Evolutionary conservation across 768 basidiomycete species (phyloP).

Genomic region (Calocera cornea): DNA sequence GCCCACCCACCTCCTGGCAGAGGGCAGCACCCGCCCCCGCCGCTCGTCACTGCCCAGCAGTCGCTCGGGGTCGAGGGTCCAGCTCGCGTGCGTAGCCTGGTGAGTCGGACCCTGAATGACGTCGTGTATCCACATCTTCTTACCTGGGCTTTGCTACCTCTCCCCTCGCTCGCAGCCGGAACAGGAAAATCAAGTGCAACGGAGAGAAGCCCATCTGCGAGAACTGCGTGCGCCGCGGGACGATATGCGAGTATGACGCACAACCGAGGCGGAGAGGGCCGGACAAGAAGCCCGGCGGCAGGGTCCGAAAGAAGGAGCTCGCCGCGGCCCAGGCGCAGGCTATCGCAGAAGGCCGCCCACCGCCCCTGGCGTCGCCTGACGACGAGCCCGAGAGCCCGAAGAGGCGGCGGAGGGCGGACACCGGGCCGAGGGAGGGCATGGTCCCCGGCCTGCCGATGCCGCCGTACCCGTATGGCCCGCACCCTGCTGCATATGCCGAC

Average conservation of each 20-base stretch:
- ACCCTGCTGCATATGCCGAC: not conserved
- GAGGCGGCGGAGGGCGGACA: not conserved
- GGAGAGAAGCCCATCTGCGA: slow-evolving; percentile 65
- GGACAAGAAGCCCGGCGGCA: slow-evolving; percentile 62
- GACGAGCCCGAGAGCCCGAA: not conserved
- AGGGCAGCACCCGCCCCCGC: not conserved
- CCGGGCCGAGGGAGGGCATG: slow-evolving; percentile 1
- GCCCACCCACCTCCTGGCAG: not conserved
- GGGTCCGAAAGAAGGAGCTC: slow-evolving; percentile 21
- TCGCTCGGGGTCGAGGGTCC: not conserved
- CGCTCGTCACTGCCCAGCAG: not conserved
- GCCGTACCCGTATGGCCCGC: not conserved
- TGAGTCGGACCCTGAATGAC: not conserved
- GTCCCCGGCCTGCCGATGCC: not conserved
- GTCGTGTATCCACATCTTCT: not conserved
- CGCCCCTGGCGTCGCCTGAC: not conserved
- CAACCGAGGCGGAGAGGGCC: slow-evolving; percentile 68
- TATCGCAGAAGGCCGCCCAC: not conserved
- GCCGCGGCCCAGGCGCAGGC: slow-evolving; percentile 19
- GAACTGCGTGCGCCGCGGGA: slow-evolving; percentile 19
- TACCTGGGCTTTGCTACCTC: slow-evolving; percentile 2
- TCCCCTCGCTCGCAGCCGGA: slow-evolving; percentile 36
- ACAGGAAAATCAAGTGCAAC: slow-evolving; percentile 69
- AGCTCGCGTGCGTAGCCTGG: not conserved
- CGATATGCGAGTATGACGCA: slow-evolving; percentile 37